Conservation (phyloP, 371 early-diverging fungal genomes). For the Thermomucor indicae-seudaticae region DNA sequence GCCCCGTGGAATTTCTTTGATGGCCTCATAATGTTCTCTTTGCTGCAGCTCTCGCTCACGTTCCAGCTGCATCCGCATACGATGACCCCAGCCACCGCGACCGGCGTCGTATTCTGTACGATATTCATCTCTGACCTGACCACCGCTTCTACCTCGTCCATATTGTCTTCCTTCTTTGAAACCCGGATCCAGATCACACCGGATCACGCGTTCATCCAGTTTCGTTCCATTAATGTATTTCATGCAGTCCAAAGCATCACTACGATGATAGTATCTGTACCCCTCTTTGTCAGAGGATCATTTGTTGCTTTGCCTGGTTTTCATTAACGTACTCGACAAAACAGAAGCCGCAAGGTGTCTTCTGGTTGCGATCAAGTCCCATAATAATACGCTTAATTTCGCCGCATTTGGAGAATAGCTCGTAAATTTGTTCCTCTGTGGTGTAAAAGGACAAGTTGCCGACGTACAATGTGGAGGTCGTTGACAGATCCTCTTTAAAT, state of each 20-base stretch:
- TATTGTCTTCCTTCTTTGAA: conserved; percentile 95
- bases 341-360: conserved; percentile 99
- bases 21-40: conserved; percentile 63
- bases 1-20: conserved; percentile 59
- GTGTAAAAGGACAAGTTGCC: conserved; percentile 98
- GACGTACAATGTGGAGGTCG: conserved; percentile 89
- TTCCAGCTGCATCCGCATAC: conserved; percentile 60
- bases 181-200: conserved; percentile 97
- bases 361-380: conserved; percentile 92
- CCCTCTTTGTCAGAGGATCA: not conserved
- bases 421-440: conserved; percentile 98
- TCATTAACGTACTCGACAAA: conserved; percentile 87
- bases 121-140: conserved; percentile 96
- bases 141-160: conserved; percentile 95
- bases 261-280: conserved; percentile 81
- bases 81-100: conserved; percentile 96
- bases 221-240: conserved; percentile 93
- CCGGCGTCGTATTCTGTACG: conserved; percentile 93
- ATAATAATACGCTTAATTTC: conserved; percentile 98
- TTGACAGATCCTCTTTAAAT: conserved; percentile 62
- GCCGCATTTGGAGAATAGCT: conserved; percentile 93
- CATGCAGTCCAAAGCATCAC: conserved; percentile 88
- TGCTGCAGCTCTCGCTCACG: conserved; percentile 57
- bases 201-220: conserved; percentile 92
- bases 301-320: not conserved